Evolutionary conservation across 257 asterid species (phyloP).

Genomic region (Avicennia marina): DNA sequence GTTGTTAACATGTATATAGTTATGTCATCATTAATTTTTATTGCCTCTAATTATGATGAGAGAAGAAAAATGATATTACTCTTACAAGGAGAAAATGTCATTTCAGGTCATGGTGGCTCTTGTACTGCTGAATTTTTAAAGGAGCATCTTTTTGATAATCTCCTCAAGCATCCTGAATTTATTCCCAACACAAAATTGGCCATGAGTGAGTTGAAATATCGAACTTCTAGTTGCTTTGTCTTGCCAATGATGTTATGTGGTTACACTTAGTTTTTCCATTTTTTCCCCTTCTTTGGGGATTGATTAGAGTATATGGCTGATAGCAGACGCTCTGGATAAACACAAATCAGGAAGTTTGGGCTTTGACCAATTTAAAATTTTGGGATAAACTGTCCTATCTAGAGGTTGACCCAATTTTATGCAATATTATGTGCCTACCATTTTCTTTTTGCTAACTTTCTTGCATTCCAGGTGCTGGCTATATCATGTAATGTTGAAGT

Average conservation of each 20-base stretch:
- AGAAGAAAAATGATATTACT: slow-evolving; percentile 10
- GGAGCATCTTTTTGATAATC: slow-evolving; percentile 86
- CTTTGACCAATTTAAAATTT: slow-evolving; percentile 3
- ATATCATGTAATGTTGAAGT: too few relatives aligned
- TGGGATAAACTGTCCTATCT: slow-evolving; percentile 12
- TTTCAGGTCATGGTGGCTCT: slow-evolving; percentile 96
- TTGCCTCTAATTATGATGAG: slow-evolving; percentile 12
- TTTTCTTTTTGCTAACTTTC: too few relatives aligned
- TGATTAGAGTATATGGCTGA: neutral
- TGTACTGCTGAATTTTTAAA: slow-evolving; percentile 97
- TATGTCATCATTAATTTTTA: neutral
- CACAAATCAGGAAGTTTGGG: too few relatives aligned
- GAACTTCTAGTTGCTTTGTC: slow-evolving; percentile 1
- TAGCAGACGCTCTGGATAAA: slow-evolving; percentile 5
- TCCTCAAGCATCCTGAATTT: slow-evolving; percentile 80
- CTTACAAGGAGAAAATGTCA: slow-evolving; percentile 22
- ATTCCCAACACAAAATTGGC: slow-evolving; percentile 64
- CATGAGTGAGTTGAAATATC: slow-evolving; percentile 64
- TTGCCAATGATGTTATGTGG: neutral
- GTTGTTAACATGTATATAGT: slow-evolving; percentile 1
- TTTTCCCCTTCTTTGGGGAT: neutral
- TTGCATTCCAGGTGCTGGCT: too few relatives aligned
- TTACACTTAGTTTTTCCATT: too few relatives aligned
- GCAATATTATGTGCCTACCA: too few relatives aligned
- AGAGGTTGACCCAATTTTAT: slow-evolving; percentile 16